Conservation (phyloP, 129 eudicot genomes). For the Flaveria bidentis region DNA sequence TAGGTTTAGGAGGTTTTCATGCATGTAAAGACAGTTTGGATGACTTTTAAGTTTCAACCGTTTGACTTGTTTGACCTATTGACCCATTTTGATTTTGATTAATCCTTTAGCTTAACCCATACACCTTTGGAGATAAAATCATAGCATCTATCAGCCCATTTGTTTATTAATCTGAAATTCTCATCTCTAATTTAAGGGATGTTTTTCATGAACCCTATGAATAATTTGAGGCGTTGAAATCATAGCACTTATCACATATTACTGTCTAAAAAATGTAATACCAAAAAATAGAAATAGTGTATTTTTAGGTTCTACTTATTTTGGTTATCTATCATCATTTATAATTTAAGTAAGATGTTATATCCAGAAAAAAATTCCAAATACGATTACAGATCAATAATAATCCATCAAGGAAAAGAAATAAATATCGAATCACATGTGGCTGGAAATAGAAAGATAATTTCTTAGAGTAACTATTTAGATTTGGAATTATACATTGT, state of each 20-base stretch:
- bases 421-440: background rate
- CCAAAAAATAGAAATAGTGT: background rate
- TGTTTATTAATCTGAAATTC: background rate
- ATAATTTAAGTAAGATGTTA: background rate
- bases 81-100: background rate
- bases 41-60: background rate
- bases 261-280: background rate
- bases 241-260: background rate
- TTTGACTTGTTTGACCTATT: background rate
- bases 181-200: background rate
- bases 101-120: constrained; percentile 2
- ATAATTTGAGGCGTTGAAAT: background rate
- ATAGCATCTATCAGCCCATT: background rate
- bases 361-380: background rate
- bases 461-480: no score
- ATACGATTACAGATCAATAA: background rate
- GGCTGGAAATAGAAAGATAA: no score
- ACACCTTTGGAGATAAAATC: background rate
- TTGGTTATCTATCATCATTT: background rate
- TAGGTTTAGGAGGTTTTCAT: background rate
- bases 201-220: background rate
- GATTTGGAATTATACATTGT: no score
- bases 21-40: background rate
- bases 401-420: background rate
- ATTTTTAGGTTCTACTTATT: background rate